A percentile compares a stretch with the other conserved stretches of the same genome.
phyloP scores from a whole-genome alignment of 202 grass and related monocot genomes.

The Schoenoplectus triqueter region DNA sequence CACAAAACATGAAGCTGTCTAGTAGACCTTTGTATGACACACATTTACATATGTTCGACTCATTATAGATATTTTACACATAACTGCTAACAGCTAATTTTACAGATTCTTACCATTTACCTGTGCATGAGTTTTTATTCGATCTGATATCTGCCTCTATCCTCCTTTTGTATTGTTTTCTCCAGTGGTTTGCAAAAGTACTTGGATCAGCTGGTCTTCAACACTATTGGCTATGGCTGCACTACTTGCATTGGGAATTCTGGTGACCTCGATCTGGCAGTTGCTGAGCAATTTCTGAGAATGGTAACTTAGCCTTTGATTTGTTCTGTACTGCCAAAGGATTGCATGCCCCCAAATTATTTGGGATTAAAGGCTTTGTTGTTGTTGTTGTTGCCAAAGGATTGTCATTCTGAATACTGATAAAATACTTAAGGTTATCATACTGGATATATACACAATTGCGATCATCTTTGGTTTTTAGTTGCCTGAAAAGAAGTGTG shows the following conservation, averaged over 20 bases:
- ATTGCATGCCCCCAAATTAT: too few relatives aligned
- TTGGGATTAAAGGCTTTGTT: too few relatives aligned
- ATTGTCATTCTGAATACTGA: neutral
- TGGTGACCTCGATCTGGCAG: neutral
- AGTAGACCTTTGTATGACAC: neutral
- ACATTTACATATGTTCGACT: neutral
- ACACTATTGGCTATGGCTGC: conserved; percentile 71
- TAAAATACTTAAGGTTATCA: conserved; percentile 32
- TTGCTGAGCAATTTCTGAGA: neutral
- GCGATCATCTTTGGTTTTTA: neutral
- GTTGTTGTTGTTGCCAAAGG: too few relatives aligned
- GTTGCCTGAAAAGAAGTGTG: neutral
- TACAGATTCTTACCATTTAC: neutral
- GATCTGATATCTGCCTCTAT: neutral
- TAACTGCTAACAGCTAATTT: neutral
- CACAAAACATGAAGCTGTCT: neutral
- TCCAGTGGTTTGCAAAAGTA: conserved; percentile 85
- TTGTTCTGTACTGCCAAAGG: neutral
- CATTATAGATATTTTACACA: neutral
- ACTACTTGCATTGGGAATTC: conserved; percentile 8
- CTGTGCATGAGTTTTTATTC: neutral
- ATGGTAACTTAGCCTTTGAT: neutral
- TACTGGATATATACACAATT: conserved; percentile 2
- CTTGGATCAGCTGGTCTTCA: conserved; percentile 79
- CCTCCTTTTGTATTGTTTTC: neutral